Evolutionary conservation across 1,139 yeast genomes (phyloP).

Genomic region (Saccharomyces uvarum): DNA sequence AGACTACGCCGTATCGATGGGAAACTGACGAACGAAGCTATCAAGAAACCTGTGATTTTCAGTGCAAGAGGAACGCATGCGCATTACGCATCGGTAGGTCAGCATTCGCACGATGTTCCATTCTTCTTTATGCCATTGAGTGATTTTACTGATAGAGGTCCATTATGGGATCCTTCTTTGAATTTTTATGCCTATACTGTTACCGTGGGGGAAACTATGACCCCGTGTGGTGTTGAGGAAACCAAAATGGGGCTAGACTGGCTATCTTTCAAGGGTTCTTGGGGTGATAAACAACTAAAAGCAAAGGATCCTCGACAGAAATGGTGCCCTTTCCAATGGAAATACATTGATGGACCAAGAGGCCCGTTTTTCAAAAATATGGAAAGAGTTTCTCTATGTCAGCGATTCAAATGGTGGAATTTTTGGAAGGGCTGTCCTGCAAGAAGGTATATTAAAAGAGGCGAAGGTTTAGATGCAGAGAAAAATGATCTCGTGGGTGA

Average conservation of each 20-base stretch:
- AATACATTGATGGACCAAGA: conserved; percentile 81
- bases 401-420: conserved; percentile 82
- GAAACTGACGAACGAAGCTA: conserved; percentile 26
- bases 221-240: conserved; percentile 11
- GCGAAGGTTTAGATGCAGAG: conserved; percentile 67
- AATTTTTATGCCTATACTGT: conserved; percentile 71
- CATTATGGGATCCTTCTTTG: conserved; percentile 84
- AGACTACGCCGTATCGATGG: conserved; percentile 24
- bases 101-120: conserved; percentile 91
- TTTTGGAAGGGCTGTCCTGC: conserved; percentile 67
- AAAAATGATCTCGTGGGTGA: conserved; percentile 45
- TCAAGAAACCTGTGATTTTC: conserved; percentile 62
- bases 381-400: conserved; percentile 63
- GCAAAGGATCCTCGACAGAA: conserved; percentile 68
- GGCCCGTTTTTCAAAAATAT: conserved; percentile 83
- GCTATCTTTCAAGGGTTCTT: conserved; percentile 71
- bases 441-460: conserved; percentile 65
- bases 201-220: conserved; percentile 40
- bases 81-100: conserved; percentile 92
- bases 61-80: conserved; percentile 97
- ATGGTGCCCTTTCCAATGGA: conserved; percentile 85
- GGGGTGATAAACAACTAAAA: conserved; percentile 80
- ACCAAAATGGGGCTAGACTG: conserved; percentile 54
- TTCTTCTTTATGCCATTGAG: conserved; percentile 65
- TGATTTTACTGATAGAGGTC: conserved; percentile 92